Conservation (phyloP, 1,284 basidiomycete genomes). For the Moesziomyces parantarcticus region DNA sequence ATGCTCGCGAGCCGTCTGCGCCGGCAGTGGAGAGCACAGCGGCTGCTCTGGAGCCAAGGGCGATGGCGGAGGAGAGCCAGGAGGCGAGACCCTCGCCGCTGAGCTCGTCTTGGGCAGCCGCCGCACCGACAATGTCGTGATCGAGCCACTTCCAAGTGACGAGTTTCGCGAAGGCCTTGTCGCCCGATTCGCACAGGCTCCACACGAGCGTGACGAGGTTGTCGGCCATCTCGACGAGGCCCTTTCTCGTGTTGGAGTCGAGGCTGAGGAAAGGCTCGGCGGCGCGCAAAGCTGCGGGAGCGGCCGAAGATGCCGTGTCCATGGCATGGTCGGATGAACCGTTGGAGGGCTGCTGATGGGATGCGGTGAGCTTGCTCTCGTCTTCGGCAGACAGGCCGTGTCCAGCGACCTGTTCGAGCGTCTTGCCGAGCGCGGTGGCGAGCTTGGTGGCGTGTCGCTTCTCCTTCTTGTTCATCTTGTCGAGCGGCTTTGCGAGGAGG, state of each 20-base stretch:
- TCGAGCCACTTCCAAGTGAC: slow-evolving; percentile 51
- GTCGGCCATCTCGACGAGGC: slow-evolving; percentile 54
- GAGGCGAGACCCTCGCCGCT: slow-evolving; percentile 40
- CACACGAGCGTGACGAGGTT: slow-evolving; percentile 52
- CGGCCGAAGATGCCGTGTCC: slow-evolving; percentile 6
- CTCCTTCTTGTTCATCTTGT: slow-evolving; percentile 67
- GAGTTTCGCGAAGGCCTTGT: slow-evolving; percentile 46
- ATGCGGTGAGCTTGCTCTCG: slow-evolving; percentile 21
- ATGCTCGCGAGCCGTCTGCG: slow-evolving; percentile 22
- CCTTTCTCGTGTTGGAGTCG: slow-evolving; percentile 44
- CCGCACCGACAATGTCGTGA: slow-evolving; percentile 20
- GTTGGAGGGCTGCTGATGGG: background rate
- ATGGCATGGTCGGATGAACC: slow-evolving; percentile 7
- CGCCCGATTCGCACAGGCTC: slow-evolving; percentile 54
- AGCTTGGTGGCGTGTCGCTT: slow-evolving; percentile 61
- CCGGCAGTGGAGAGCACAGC: slow-evolving; percentile 28
- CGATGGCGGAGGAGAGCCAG: slow-evolving; percentile 51
- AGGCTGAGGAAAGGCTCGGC: slow-evolving; percentile 43
- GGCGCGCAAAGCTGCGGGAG: background rate
- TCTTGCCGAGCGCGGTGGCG: slow-evolving; percentile 41
- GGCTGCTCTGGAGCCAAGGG: slow-evolving; percentile 40
- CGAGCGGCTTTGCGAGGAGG: slow-evolving; percentile 55
- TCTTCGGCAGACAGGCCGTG: slow-evolving; percentile 35
- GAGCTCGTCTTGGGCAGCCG: slow-evolving; percentile 18
- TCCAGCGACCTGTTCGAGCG: slow-evolving; percentile 31